Base-by-base conservation (phyloP, 2,329 filamentous ascomycete genomes). In the Neospermospora avenae region DNA sequence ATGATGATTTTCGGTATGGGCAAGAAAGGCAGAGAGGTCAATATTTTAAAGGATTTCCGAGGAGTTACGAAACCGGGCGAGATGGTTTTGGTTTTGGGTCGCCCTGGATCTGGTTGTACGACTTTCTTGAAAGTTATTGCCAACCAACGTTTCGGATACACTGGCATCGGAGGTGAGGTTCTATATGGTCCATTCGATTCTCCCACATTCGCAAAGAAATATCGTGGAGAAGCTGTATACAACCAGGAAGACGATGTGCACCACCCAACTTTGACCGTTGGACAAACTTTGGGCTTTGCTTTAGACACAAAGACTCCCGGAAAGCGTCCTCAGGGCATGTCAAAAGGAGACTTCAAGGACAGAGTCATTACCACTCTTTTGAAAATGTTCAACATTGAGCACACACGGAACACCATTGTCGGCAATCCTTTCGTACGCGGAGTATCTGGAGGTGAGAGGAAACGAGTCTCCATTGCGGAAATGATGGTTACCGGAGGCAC, bases 361-460 rank as follows among this genome's bases (percentile, higher is more conserved):
- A 85, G 86, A 67, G 85, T 96, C 59, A 81, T 93, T 62, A 81
- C 84, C 18, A 84, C 88, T 69, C 80, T 96, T 61, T 79, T 96
- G 55, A 91, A 90, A 70, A 95, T 96, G 89, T 96, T 96, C 80
- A 95, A 93, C 71, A 96, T 96, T 57, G 89, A 93, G 73, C 91
- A 96, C 74, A 96, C 91, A 0, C 83, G 85, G 55, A 84, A 92
- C 71, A 97, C 93, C 0, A 85, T 93, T 31, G 91, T 96, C 25
- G 93, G 93, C 7, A 89, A 95, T 64, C 83, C 85, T 0, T 91
- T 93, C 64, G 82, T 95, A 20, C 86, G 90, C 54, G 92, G 90
- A 72, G 87, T 93, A 0, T 90, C 86, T 49, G 90, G 90, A 67
- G 90, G 90, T 60, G 90, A 95, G 75, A 78, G 90, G 39, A 93